Evolutionary conservation across 495 filamentous ascomycete species (phyloP), one percentile per base, ranked within the genome.

Genomic region (Bryoglossum gracile): DNA sequence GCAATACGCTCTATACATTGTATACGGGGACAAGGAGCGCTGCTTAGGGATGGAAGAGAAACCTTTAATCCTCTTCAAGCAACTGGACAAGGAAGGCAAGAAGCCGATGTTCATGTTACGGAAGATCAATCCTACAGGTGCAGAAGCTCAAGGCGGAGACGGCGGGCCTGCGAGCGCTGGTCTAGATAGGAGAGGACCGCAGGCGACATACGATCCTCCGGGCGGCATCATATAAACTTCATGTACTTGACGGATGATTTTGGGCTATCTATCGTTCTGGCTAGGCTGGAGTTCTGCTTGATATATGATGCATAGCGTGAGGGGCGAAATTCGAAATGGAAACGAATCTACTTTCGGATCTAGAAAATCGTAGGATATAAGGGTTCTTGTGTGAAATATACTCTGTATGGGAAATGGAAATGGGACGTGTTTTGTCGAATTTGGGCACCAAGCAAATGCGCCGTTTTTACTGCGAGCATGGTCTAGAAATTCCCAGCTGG

Each of bases 91-190:
- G 58, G 92, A 98, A 67, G 94, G 94, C 10, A 82, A 88, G 64
- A 98, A 98, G 62, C 92, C 92, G 25, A 97, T 98, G 92, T 98
- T 97, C 62, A 98, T 98, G 92, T 66, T 98, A 33, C 71, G 92
- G 40, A 87, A 86, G 65, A 76, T 72, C 17, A 75, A 70, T 42
- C 67, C 55, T 9, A n/a, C n/a, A n/a, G 43, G 43, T 45, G 26
- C 37, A 4, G 53, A 71, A 23, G 69, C 65, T 4, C 67, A 66
- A 21, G 23, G 46, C 8, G 53, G 56, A 14, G 72, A 71, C 21
- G 57, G 54, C 2, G n/a, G n/a, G n/a, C 72, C 71, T 5, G 70
- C 68, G 21, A 76, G 73, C 46, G 71, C 71, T 5, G 73, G 73
- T 25, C 50, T 75, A 23, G 63, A 63, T 39, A 47, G 54, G 23